phyloP scores from a whole-genome alignment of 2,329 filamentous ascomycete genomes.

The Thielaviopsis punctulata region DNA sequence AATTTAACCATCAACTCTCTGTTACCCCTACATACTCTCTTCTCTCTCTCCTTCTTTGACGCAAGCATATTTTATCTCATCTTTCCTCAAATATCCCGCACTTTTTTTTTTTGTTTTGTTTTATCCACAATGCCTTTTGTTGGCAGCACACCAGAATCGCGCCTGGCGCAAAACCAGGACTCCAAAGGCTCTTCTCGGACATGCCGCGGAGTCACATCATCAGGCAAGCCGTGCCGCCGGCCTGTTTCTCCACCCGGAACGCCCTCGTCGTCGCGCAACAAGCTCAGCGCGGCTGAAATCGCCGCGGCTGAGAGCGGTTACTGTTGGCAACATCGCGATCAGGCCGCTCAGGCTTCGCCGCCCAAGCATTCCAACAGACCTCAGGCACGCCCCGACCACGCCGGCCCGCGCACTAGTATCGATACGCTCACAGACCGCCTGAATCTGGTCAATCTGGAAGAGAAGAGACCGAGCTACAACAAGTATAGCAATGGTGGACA shows the following conservation, averaged over 20 bases:
- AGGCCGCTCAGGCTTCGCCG: constrained; percentile 40
- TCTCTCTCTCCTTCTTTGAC: too few relatives aligned
- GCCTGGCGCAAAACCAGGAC: constrained; percentile 48
- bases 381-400: constrained; percentile 20
- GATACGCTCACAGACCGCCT: constrained; percentile 73
- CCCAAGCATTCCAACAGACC: constrained; percentile 17
- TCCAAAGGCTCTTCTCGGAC: constrained; percentile 70
- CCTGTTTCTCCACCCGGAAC: constrained; percentile 28
- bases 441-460: constrained; percentile 51
- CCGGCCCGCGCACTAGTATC: constrained; percentile 56
- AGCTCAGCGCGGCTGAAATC: constrained; percentile 7
- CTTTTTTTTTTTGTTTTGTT: not conserved
- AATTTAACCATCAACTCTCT: too few relatives aligned
- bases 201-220: constrained; percentile 72
- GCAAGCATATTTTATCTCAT: too few relatives aligned
- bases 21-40: too few relatives aligned
- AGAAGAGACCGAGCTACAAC: constrained; percentile 19
- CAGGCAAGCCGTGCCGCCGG: constrained; percentile 69
- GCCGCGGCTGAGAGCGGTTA: constrained; percentile 46
- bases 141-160: constrained; percentile 17
- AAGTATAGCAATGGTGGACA: constrained; percentile 14
- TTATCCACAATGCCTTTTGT: constrained; percentile 23
- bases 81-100: not conserved
- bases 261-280: constrained; percentile 12
- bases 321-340: constrained; percentile 92